phyloP scores from a whole-genome alignment of 192 early-diverging fungal genomes.

The Coemansia brasiliensis region DNA sequence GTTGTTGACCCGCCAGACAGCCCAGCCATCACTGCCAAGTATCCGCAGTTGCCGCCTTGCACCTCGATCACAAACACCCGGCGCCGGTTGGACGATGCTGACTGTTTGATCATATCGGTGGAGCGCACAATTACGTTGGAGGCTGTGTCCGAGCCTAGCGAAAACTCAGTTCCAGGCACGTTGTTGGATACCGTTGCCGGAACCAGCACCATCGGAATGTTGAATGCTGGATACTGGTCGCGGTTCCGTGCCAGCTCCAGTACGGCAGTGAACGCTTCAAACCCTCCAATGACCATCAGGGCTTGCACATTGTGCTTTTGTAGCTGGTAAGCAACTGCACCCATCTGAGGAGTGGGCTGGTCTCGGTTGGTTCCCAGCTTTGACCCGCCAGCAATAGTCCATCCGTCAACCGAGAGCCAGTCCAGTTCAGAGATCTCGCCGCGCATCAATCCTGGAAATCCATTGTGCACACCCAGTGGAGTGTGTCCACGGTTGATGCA shows the following conservation, averaged over 20 bases:
- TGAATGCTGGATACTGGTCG: slow-evolving; percentile 84
- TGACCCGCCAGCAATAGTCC: slow-evolving; percentile 90
- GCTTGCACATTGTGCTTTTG: slow-evolving; percentile 90
- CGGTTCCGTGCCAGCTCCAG: slow-evolving; percentile 70
- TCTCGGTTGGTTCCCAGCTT: slow-evolving; percentile 93
- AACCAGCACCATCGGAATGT: slow-evolving; percentile 89
- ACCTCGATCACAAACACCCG: slow-evolving; percentile 97
- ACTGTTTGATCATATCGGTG: slow-evolving; percentile 90
- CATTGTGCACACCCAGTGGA: slow-evolving; percentile 87
- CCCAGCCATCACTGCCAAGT: slow-evolving; percentile 84
- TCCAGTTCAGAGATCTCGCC: slow-evolving; percentile 76
- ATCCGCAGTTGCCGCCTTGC: slow-evolving; percentile 94
- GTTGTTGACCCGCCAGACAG: slow-evolving; percentile 84
- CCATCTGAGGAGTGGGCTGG: slow-evolving; percentile 81
- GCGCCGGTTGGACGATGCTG: slow-evolving; percentile 84
- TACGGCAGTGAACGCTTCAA: slow-evolving; percentile 87
- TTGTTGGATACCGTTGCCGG: slow-evolving; percentile 98
- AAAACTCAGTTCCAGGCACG: slow-evolving; percentile 94
- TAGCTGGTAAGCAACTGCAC: slow-evolving; percentile 87
- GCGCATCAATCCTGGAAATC: slow-evolving; percentile 84
- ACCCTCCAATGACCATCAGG: slow-evolving; percentile 94
- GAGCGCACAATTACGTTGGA: slow-evolving; percentile 90
- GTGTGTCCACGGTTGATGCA: slow-evolving; percentile 86
- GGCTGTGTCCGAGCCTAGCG: slow-evolving; percentile 92
- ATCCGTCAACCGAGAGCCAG: slow-evolving; percentile 86